phyloP scores from a whole-genome alignment of 345 rosid genomes.

The Salix suchowensis region DNA sequence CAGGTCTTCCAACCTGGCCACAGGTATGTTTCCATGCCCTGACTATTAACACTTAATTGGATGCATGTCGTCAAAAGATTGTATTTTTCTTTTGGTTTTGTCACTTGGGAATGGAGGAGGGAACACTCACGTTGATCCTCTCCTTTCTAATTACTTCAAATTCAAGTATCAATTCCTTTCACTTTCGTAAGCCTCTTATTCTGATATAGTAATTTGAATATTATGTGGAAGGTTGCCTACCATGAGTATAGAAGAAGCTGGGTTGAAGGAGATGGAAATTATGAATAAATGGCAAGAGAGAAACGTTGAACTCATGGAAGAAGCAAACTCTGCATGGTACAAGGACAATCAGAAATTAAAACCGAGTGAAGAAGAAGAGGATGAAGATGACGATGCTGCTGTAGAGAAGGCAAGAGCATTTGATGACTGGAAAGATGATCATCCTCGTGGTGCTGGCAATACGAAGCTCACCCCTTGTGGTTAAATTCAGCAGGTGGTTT shows the following conservation, averaged over 20 bases:
- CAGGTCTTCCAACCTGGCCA: slow-evolving; percentile 81
- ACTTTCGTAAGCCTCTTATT: not conserved
- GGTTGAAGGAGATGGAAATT: slow-evolving; percentile 82
- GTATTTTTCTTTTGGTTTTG: not conserved
- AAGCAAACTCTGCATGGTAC: slow-evolving; percentile 84
- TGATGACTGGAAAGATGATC: slow-evolving; percentile 97
- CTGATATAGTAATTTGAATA: slow-evolving; percentile 5
- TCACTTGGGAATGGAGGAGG: not conserved
- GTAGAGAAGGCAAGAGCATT: slow-evolving; percentile 77
- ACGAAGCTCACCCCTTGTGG: slow-evolving; percentile 97
- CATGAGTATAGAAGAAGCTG: slow-evolving; percentile 98
- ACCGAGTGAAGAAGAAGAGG: slow-evolving; percentile 46
- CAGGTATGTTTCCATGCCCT: slow-evolving; percentile 40
- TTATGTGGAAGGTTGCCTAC: slow-evolving; percentile 71
- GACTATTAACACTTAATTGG: not conserved
- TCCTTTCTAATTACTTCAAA: not conserved
- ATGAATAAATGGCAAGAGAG: slow-evolving; percentile 94
- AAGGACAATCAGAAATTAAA: slow-evolving; percentile 42
- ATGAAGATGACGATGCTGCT: slow-evolving; percentile 59
- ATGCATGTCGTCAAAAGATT: not conserved
- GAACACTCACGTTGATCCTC: not conserved
- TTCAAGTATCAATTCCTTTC: not conserved
- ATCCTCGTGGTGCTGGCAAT: slow-evolving; percentile 97
- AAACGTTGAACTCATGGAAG: slow-evolving; percentile 71
- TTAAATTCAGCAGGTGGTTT: slow-evolving; percentile 27